phyloP scores from a whole-genome alignment of 352 stramenopile genomes.

The Globisporangium spiculum region DNA sequence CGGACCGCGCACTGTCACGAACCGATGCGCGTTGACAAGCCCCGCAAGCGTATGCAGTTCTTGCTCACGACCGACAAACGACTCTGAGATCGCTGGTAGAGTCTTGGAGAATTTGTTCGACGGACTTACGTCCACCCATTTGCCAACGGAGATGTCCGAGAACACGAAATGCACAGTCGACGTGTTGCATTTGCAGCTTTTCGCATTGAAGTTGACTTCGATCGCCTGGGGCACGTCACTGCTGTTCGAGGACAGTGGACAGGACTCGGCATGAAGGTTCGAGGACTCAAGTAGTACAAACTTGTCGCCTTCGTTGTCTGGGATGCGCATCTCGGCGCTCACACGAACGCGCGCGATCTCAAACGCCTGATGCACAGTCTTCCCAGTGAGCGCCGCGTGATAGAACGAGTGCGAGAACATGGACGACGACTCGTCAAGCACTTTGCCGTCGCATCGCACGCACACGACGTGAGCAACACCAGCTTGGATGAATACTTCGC shows the following conservation, averaged over 20 bases:
- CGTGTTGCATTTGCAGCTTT: conserved; percentile 53
- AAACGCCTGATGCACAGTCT: conserved; percentile 74
- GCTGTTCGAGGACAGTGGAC: conserved; percentile 30
- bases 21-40: conserved; percentile 51
- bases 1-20: conserved; percentile 71
- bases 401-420: conserved; percentile 83
- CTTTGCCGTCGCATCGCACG: conserved; percentile 58
- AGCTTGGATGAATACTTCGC: conserved; percentile 75
- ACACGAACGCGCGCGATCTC: conserved; percentile 71
- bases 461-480: conserved; percentile 78
- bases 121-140: conserved; percentile 73
- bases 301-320: conserved; percentile 63
- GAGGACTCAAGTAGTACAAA: conserved; percentile 77
- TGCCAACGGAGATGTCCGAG: conserved; percentile 64
- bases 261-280: conserved; percentile 50
- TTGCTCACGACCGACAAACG: conserved; percentile 72
- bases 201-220: conserved; percentile 47
- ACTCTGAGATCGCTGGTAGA: conserved; percentile 59
- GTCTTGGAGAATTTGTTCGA: conserved; percentile 69
- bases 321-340: conserved; percentile 63
- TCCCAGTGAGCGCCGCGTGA: conserved; percentile 64
- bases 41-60: conserved; percentile 69
- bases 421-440: conserved; percentile 70
- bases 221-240: conserved; percentile 26
- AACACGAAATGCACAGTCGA: conserved; percentile 61